Conservation (phyloP, 2,329 filamentous ascomycete species). For the Monosporascus cannonballus region DNA sequence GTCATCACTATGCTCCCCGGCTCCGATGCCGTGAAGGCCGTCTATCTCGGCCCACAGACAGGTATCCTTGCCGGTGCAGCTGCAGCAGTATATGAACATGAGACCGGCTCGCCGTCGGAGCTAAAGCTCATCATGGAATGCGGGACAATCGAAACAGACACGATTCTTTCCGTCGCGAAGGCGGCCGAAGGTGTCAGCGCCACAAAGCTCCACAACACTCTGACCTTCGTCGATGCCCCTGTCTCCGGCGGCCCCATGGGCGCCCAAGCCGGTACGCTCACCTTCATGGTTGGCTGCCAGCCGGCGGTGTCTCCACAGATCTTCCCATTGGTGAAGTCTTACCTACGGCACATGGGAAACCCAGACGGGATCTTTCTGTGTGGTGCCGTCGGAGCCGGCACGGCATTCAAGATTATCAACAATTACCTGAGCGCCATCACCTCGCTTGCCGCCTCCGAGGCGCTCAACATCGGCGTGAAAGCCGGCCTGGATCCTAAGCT, state of each 20-base stretch:
- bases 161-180: slow-evolving; percentile 48
- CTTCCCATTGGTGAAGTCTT: slow-evolving; percentile 47
- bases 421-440: slow-evolving; percentile 68
- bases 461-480: slow-evolving; percentile 32
- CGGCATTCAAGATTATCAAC: slow-evolving; percentile 67
- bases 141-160: slow-evolving; percentile 25
- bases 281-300: slow-evolving; percentile 30
- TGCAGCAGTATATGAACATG: slow-evolving; percentile 4
- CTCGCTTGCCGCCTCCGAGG: slow-evolving; percentile 43
- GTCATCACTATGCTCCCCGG: slow-evolving; percentile 36
- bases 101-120: neutral
- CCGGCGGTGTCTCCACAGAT: slow-evolving; percentile 37
- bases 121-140: slow-evolving; percentile 25
- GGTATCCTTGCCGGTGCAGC: slow-evolving; percentile 26
- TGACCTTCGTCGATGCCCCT: slow-evolving; percentile 29
- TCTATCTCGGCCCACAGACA: slow-evolving; percentile 28
- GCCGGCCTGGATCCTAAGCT: slow-evolving; percentile 33
- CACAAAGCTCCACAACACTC: slow-evolving; percentile 22
- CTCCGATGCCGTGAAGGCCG: slow-evolving; percentile 27
- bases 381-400: slow-evolving; percentile 54
- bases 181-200: slow-evolving; percentile 38
- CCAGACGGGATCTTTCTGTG: slow-evolving; percentile 50
- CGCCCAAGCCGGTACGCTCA: slow-evolving; percentile 26
- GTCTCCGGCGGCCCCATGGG: slow-evolving; percentile 30
- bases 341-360: slow-evolving; percentile 52